Conservation (phyloP, 306 rosid species). For the Arachis stenosperma region DNA sequence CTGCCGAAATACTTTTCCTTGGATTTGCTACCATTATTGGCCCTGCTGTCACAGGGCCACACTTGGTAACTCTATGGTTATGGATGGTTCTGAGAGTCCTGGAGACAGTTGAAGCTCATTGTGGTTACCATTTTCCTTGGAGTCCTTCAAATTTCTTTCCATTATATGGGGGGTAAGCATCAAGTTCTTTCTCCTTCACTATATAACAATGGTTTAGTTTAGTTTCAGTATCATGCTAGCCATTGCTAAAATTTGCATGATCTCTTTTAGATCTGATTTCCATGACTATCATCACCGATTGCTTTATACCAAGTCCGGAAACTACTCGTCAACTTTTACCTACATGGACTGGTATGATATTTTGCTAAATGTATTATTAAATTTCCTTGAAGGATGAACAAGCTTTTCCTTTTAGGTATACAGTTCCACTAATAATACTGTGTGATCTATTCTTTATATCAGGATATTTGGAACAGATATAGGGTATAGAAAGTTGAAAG, state of each 20-base stretch:
- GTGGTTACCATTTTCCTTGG: conserved; percentile 97
- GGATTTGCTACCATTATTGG: conserved; percentile 91
- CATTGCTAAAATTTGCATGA: conserved; percentile 35
- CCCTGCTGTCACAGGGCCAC: conserved; percentile 95
- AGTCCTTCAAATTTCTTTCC: conserved; percentile 89
- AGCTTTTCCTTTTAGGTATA: not conserved
- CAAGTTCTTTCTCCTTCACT: conserved; percentile 21
- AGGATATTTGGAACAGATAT: conserved; percentile 87
- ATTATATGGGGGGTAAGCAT: conserved; percentile 88
- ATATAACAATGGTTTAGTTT: conserved; percentile 15
- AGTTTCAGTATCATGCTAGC: conserved; percentile 5
- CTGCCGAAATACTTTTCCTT: conserved; percentile 96
- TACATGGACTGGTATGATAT: conserved; percentile 84
- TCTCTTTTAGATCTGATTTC: conserved; percentile 75
- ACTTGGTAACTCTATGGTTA: conserved; percentile 85
- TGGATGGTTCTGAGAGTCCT: conserved; percentile 91
- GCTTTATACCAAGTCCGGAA: conserved; percentile 91
- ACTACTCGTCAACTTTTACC: conserved; percentile 90
- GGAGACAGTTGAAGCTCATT: conserved; percentile 96
- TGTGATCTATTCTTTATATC: not conserved
- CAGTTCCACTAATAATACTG: not conserved
- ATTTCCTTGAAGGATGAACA: conserved; percentile 9
- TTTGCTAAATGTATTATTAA: conserved; percentile 15
- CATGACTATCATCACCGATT: conserved; percentile 97
- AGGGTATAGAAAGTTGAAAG: conserved; percentile 82